Percentiles rank a stretch among this genome's conserved stretches.
phyloP scores from a whole-genome alignment of 2,329 filamentous ascomycete genomes.

The Fusarium austroafricanum region DNA sequence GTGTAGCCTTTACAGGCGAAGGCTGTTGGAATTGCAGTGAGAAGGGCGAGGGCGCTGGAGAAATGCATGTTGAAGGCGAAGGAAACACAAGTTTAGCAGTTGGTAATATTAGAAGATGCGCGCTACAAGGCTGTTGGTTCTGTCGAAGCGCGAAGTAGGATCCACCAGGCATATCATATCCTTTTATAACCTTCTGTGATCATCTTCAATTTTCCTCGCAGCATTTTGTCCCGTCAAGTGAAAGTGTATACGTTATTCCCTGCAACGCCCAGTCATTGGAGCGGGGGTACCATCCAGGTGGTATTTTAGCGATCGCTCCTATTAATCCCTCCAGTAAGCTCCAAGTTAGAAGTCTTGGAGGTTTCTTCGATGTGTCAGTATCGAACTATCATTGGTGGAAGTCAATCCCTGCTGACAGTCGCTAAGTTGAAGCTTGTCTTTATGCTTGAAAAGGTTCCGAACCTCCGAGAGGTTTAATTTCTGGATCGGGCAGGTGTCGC shows the following conservation, averaged over 20 bases:
- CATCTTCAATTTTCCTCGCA: fast-evolving
- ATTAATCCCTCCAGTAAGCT: constrained; percentile 11
- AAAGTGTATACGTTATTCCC: background rate
- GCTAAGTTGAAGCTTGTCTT: constrained; percentile 5
- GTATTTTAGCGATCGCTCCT: background rate
- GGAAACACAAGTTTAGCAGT: too few relatives aligned
- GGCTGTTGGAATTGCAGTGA: constrained; percentile 45
- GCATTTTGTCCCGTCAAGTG: background rate
- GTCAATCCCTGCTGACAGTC: background rate
- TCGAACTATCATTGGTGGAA: background rate
- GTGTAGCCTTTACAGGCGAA: constrained; percentile 46
- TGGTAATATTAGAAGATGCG: too few relatives aligned
- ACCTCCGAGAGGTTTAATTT: background rate
- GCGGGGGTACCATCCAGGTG: background rate
- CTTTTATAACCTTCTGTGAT: background rate
- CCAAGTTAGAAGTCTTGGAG: background rate
- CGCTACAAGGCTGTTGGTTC: too few relatives aligned
- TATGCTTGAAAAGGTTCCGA: constrained; percentile 24
- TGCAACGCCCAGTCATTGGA: background rate
- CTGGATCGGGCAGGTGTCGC: constrained; percentile 7
- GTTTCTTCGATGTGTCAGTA: background rate
- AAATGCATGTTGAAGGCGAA: background rate
- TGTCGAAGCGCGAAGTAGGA: too few relatives aligned
- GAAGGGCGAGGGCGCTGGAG: constrained; percentile 26
- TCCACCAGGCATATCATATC: too few relatives aligned